Evolutionary conservation across 2,329 filamentous ascomycete genomes (phyloP), one percentile per base, ranked within the genome.

Genomic region (Diaporthe citriasiana): DNA sequence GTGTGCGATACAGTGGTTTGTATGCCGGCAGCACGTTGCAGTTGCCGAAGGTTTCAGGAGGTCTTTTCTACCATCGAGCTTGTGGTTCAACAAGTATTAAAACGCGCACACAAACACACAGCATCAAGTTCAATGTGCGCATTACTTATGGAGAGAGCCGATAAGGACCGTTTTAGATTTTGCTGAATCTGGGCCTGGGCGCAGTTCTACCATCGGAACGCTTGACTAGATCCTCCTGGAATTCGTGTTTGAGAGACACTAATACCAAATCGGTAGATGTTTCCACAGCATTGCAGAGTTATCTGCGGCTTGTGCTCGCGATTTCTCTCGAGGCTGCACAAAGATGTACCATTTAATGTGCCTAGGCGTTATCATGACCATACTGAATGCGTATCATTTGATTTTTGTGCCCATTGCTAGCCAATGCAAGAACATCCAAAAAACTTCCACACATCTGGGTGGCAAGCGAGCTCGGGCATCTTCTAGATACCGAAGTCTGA

Each of bases 401-500:
- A 42, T 4, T 7, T 10, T 15, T 17, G 56, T 42, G 45, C 22
- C 45, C 45, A 22, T 47, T 47, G 22, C 56, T 19, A 59, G n/a
- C 35, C n/a, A 27, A 25, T 17, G 7, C n/a, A 3, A 40, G 15
- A 59, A 38, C n/a, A 25, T 17, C 35, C 12, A 27, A n/a, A 38
- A 60, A 30, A 22, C 27, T 33, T 27, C 12, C n/a, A 9, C 17
- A 19, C 10, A 9, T 27, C 10, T 56, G 8, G 17, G 33, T 38
- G 30, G 33, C 25, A 57, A 25, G 55, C 4, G n/a, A 38, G n/a
- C 17, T 63, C 57, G 57, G 57, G 13, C 57, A 63, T 45, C 40
- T 63, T 63, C 57, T 40, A 63, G 25, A 30, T 45, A 30, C 57
- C 57, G 57, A 63, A 40, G 40, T 33, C 57, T 63, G 9, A 33